Conservation (phyloP, 345 rosid genomes). For the Rubroshorea leprosula region DNA sequence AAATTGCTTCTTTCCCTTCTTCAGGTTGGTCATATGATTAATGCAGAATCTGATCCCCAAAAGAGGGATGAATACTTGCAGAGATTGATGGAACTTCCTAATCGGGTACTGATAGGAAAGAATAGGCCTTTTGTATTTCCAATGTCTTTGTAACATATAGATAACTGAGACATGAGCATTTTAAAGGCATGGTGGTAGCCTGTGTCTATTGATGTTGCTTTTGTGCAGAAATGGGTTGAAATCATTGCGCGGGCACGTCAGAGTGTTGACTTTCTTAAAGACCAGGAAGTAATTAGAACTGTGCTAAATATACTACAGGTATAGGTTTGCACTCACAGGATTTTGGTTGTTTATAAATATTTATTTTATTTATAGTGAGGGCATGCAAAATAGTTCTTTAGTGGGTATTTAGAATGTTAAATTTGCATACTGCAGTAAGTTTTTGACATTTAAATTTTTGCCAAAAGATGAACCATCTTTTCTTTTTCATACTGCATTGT, state of each 20-base stretch:
- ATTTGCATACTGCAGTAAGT: neutral
- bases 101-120: too few species aligned
- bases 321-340: neutral
- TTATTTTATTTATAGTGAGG: too few species aligned
- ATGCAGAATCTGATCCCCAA: constrained; percentile 92
- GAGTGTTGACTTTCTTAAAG: constrained; percentile 88
- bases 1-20: constrained; percentile 3
- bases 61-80: constrained; percentile 95
- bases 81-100: constrained; percentile 93
- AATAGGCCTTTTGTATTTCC: too few species aligned
- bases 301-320: constrained; percentile 97
- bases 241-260: constrained; percentile 93
- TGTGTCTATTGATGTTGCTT: constrained; percentile 17
- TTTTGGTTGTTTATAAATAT: neutral
- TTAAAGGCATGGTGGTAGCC: constrained; percentile 2
- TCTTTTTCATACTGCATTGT: too few species aligned
- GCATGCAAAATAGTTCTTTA: too few species aligned
- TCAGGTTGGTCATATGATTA: constrained; percentile 97
- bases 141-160: too few species aligned
- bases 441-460: neutral
- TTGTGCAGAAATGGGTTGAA: constrained; percentile 90
- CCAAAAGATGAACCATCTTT: neutral
- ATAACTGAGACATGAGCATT: too few species aligned
- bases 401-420: too few species aligned
- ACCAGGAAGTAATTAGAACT: constrained; percentile 78